Evolutionary conservation across 2,329 filamentous ascomycete genomes (phyloP), one percentile per base, ranked within the genome.

Genomic region (Dactylella cylindrospora): DNA sequence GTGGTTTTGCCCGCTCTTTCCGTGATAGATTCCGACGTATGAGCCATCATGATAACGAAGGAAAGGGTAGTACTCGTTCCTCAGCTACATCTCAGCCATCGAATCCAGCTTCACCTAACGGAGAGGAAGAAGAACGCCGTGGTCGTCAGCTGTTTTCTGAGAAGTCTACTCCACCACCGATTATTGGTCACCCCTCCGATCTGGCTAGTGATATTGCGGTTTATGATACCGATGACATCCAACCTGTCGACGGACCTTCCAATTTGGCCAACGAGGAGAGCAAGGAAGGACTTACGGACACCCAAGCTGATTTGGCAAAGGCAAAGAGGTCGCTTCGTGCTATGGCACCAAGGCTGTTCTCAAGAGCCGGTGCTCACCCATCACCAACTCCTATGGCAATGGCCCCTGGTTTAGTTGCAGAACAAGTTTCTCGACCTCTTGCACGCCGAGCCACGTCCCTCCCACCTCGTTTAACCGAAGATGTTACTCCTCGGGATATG

Each of bases 391-490:
- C 2, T 65, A 73, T 6, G 76, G 79, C 2, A 75, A 77, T 8
- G 76, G 82, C 35, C 80, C 81, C 4, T 77, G 79, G 23, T 78
- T 84, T 55, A 77, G 79, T 33, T 80, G 81, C 66, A 80, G 81
- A n/a, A 82, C 44, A 55, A 23, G n/a, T 40, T 6, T 12, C 5
- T 3, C 59, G 59, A 12, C 59, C 59, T 7, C 12, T 52, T 4
- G 36, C 43, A 10, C 83, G 85, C 52, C 80, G 86, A 50, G 87
- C 86, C 15, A 88, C 81, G 70, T 90, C 86, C 0, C 77, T 90
- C 2, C 86, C 86, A 0, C 84, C 85, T 67, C 80, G 84, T 13
- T 77, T 88, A 6, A 81, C 80, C 61, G 73, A 75, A 45, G 64
- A 65, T 3, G 31, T 54, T 19, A 46, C 52, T 2, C 41, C 59